A percentile compares a stretch with the other conserved stretches of the same genome.
Conservation (phyloP, 1,284 basidiomycete species). For the Marasmius fiardii region DNA sequence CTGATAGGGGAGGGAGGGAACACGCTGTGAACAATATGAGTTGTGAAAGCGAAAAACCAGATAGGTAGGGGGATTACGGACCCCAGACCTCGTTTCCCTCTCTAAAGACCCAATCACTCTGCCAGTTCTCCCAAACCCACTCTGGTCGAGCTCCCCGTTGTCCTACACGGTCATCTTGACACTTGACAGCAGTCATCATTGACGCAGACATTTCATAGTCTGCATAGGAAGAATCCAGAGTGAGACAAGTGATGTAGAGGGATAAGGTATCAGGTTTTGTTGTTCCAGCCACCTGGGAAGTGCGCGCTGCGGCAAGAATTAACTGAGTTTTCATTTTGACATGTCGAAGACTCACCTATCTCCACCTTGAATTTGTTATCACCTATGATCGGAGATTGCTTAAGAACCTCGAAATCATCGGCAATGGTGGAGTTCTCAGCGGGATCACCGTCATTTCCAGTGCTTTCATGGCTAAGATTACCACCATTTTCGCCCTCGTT, state of each 20-base stretch:
- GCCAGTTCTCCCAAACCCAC: slow-evolving; percentile 72
- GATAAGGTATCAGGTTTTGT: slow-evolving; percentile 42
- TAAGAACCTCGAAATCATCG: slow-evolving; percentile 57
- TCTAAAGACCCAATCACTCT: slow-evolving; percentile 63
- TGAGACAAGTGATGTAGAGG: slow-evolving; percentile 63
- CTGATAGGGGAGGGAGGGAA: slow-evolving; percentile 59
- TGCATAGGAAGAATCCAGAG: slow-evolving; percentile 54
- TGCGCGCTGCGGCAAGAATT: slow-evolving; percentile 22
- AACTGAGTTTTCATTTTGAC: background rate
- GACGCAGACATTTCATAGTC: slow-evolving; percentile 61
- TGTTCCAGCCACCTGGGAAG: slow-evolving; percentile 18
- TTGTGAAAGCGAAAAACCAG: background rate
- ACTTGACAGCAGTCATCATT: slow-evolving; percentile 74
- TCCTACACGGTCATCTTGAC: slow-evolving; percentile 56
- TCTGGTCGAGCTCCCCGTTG: slow-evolving; percentile 63
- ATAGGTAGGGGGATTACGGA: slow-evolving; percentile 22
- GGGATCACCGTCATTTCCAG: slow-evolving; percentile 20
- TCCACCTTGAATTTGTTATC: slow-evolving; percentile 74
- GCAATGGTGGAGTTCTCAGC: background rate
- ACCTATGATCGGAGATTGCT: slow-evolving; percentile 62
- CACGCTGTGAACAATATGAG: slow-evolving; percentile 42
- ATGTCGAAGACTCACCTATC: slow-evolving; percentile 37
- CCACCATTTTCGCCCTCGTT: slow-evolving; percentile 15
- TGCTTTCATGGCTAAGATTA: slow-evolving; percentile 17
- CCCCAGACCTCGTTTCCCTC: slow-evolving; percentile 72